These are phyloP conservation scores for Primulina tabacum DNA, from an alignment of 257 asterid genomes.

Conservation along the genomic window DNA sequence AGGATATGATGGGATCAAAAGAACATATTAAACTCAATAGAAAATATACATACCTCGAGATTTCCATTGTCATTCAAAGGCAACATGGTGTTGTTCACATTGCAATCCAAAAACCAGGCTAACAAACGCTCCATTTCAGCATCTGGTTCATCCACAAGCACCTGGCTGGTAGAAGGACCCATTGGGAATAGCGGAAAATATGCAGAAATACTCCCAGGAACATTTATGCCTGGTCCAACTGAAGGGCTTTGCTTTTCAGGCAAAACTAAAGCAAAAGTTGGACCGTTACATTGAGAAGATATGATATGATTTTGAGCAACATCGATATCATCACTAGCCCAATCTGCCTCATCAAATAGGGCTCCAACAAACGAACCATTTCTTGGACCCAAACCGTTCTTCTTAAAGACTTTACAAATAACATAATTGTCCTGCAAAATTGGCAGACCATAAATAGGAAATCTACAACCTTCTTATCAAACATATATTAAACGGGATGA, in stretches of 20 bases:
- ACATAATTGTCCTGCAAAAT: constrained; percentile 36
- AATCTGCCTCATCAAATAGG: constrained; percentile 46
- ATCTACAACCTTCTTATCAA: no score
- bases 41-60: constrained; percentile 26
- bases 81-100: neutral
- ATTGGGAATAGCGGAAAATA: neutral
- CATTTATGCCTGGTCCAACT: neutral
- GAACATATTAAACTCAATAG: neutral
- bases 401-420: constrained; percentile 42
- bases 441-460: neutral
- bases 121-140: constrained; percentile 28
- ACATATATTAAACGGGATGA: no score
- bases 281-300: constrained; percentile 22
- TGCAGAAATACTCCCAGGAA: constrained; percentile 19
- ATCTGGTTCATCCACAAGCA: constrained; percentile 7
- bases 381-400: constrained; percentile 45
- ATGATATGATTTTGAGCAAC: neutral
- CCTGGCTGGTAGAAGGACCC: neutral
- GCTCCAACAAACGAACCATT: constrained; percentile 52
- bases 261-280: neutral
- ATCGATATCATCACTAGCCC: constrained; percentile 31
- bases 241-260: constrained; percentile 2
- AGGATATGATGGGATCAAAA: neutral
- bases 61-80: constrained; percentile 15
- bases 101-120: constrained; percentile 15